These are phyloP conservation scores for Shiraia bambusicola DNA, from an alignment of 2,329 filamentous ascomycete genomes.

Conservation along the genomic window DNA sequence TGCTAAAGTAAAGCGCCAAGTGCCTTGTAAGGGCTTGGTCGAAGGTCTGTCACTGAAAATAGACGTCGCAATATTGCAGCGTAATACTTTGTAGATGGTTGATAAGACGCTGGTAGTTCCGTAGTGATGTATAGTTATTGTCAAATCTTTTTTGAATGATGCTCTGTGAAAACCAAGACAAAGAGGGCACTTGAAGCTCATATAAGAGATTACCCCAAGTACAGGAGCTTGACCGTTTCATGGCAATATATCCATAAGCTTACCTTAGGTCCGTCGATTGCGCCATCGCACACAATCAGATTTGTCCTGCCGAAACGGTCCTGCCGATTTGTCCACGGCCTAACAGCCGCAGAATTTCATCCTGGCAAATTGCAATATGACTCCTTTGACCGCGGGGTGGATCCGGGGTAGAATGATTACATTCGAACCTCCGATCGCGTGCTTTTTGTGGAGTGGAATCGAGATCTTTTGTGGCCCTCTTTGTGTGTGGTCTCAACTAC, in stretches of 20 bases:
- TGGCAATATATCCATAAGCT: constrained; percentile 13
- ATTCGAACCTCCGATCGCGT: background rate
- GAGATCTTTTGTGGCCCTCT: background rate
- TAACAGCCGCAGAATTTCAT: background rate
- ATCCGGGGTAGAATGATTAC: background rate
- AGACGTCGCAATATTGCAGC: no score
- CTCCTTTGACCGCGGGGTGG: background rate
- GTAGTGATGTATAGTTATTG: no score
- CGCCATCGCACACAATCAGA: constrained; percentile 42
- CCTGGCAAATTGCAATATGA: background rate
- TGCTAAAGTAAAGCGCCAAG: background rate
- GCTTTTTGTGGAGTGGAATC: background rate
- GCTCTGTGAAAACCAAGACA: background rate
- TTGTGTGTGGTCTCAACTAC: background rate
- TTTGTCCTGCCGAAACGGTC: background rate
- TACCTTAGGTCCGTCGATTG: constrained; percentile 20
- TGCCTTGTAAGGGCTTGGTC: background rate
- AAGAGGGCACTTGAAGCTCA: constrained; percentile 5
- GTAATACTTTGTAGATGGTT: no score
- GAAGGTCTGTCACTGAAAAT: no score
- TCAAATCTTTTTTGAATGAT: no score
- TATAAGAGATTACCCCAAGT: constrained; percentile 11
- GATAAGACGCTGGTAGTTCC: no score
- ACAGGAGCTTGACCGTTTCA: constrained; percentile 6
- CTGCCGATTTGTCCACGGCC: background rate